phyloP scores from a whole-genome alignment of 768 basidiomycete genomes.

The Leccinum broughii region DNA sequence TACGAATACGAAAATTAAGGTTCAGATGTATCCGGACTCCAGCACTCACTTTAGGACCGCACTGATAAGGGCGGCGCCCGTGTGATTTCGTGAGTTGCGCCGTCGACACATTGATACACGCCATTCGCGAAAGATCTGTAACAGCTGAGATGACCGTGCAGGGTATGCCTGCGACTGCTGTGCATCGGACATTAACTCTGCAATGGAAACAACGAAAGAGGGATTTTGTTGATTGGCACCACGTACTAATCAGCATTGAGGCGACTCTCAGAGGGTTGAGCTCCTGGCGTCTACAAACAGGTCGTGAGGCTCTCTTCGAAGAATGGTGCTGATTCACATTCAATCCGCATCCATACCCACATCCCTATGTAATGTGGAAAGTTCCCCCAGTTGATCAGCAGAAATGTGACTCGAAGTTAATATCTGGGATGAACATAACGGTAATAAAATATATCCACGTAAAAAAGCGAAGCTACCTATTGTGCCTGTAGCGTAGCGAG shows the following conservation, averaged over 20 bases:
- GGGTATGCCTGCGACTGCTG: conserved; percentile 2
- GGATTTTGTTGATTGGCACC: background rate
- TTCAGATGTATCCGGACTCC: background rate
- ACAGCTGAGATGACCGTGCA: background rate
- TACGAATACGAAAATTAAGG: too few relatives aligned
- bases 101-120: background rate
- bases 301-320: background rate
- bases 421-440: conserved; percentile 23
- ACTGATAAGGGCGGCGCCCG: background rate
- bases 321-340: background rate
- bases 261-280: background rate
- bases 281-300: background rate
- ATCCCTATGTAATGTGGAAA: conserved; percentile 11
- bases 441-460: conserved; percentile 32
- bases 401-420: conserved; percentile 14
- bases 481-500: conserved; percentile 9
- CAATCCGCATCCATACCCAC: conserved; percentile 2
- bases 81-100: background rate
- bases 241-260: conserved; percentile 6
- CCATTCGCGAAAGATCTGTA: background rate
- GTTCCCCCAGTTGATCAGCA: conserved; percentile 16
- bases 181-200: conserved; percentile 1
- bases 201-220: background rate
- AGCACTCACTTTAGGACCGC: conserved; percentile 6
- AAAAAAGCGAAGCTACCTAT: conserved; percentile 23